These are phyloP conservation scores for Astrocystis sublimbata DNA, from an alignment of 495 filamentous ascomycete species.

Conservation along the genomic window DNA sequence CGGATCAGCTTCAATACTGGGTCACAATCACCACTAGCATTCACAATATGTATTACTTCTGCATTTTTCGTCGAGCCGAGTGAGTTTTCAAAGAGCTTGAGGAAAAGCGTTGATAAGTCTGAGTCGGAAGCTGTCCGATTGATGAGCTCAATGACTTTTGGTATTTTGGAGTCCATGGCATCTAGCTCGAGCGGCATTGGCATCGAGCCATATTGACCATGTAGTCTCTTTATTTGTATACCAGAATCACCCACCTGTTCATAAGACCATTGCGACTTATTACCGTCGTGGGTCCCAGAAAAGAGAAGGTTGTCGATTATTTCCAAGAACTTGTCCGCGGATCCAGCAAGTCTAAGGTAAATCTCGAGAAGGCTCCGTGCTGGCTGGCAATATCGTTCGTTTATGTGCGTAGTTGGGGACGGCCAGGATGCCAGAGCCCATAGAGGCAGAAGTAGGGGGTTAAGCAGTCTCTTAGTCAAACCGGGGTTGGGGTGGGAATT, in stretches of 20 bases:
- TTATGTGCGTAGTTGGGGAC: slow-evolving; percentile 19
- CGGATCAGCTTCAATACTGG: slow-evolving; percentile 52
- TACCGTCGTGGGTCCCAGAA: slow-evolving; percentile 32
- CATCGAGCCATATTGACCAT: slow-evolving; percentile 5
- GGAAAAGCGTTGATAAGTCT: slow-evolving; percentile 62
- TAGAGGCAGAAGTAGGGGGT: slow-evolving; percentile 63
- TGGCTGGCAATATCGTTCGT: slow-evolving; percentile 38
- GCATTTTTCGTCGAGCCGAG: slow-evolving; percentile 37
- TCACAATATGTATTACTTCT: slow-evolving; percentile 27
- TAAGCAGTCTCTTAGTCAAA: slow-evolving; percentile 67
- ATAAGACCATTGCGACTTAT: slow-evolving; percentile 41
- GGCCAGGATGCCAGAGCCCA: slow-evolving; percentile 67
- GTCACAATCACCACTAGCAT: slow-evolving; percentile 43
- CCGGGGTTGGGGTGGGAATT: slow-evolving; percentile 72
- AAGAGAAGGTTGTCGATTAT: slow-evolving; percentile 47
- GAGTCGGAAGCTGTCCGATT: slow-evolving; percentile 54
- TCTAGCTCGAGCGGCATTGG: slow-evolving; percentile 24
- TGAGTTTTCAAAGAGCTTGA: slow-evolving; percentile 64
- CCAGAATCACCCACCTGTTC: slow-evolving; percentile 24
- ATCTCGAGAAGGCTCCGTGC: slow-evolving; percentile 47
- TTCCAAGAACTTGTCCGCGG: slow-evolving; percentile 40
- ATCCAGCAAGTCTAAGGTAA: slow-evolving; percentile 47
- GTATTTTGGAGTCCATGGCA: slow-evolving; percentile 34
- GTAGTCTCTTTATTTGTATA: slow-evolving; percentile 29
- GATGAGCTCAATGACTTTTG: slow-evolving; percentile 58